Conservation (phyloP, 495 filamentous ascomycete species). For the Bombardia bombarda region DNA sequence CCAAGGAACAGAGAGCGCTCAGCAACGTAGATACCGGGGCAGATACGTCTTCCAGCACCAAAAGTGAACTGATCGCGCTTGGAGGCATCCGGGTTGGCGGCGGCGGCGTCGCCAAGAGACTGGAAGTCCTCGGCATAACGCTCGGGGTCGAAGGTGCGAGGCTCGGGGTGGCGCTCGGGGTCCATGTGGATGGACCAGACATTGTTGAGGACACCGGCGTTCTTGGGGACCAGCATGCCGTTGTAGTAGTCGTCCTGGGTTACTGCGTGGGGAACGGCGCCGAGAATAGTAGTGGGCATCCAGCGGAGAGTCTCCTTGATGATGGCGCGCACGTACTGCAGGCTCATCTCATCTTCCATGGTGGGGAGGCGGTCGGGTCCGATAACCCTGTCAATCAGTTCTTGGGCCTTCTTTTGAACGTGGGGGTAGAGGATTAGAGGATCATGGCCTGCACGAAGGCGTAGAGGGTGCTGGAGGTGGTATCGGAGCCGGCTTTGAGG, state of each 20-base stretch:
- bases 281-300: conserved; percentile 49
- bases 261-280: conserved; percentile 45
- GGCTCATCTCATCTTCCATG: conserved; percentile 40
- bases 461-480: conserved; percentile 41
- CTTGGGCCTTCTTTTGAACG: conserved; percentile 41
- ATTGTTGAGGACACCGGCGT: conserved; percentile 37
- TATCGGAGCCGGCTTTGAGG: conserved; percentile 53
- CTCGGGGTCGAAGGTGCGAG: conserved; percentile 26
- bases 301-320: conserved; percentile 54
- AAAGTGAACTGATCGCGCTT: conserved; percentile 43
- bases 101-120: conserved; percentile 20
- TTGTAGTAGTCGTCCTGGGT: conserved; percentile 43
- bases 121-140: conserved; percentile 23
- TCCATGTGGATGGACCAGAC: conserved; percentile 40
- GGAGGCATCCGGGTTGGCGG: conserved; percentile 22
- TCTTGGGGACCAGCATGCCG: conserved; percentile 45
- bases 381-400: conserved; percentile 45
- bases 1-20: conserved; percentile 47
- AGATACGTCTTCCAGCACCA: conserved; percentile 52
- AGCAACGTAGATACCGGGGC: conserved; percentile 51
- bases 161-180: conserved; percentile 27
- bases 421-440: conserved; percentile 42
- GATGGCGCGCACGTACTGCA: conserved; percentile 45
- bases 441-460: conserved; percentile 56
- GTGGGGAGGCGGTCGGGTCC: conserved; percentile 39